Conservation (phyloP, 1,284 basidiomycete species). For the Trametes sp. region DNA sequence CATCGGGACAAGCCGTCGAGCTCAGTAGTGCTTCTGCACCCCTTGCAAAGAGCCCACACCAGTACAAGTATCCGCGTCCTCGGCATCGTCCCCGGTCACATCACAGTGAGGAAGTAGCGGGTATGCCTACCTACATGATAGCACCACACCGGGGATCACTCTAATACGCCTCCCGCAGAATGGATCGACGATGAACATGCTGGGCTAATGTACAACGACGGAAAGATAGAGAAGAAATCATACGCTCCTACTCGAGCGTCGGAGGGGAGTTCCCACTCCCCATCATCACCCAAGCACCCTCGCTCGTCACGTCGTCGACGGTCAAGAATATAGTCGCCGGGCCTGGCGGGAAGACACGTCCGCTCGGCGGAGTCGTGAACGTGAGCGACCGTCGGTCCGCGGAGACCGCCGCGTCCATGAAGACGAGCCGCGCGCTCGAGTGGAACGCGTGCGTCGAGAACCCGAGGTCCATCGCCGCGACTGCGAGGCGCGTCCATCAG, state of each 20-base stretch:
- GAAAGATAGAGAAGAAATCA: not conserved
- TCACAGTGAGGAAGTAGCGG: too few species aligned
- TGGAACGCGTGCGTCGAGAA: constrained; percentile 57
- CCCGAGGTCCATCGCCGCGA: constrained; percentile 56
- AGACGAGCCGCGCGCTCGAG: constrained; percentile 53
- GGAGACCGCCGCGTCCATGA: constrained; percentile 50
- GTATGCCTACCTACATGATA: too few species aligned
- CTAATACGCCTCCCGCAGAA: too few species aligned
- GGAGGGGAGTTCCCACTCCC: constrained; percentile 46
- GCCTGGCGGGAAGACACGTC: constrained; percentile 58
- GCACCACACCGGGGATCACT: too few species aligned
- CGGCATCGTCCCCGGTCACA: too few species aligned
- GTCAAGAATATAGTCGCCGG: constrained; percentile 55
- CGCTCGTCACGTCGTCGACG: constrained; percentile 57
- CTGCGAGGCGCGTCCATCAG: constrained; percentile 26
- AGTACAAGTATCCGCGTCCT: too few species aligned
- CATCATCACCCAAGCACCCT: constrained; percentile 53
- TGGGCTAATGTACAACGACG: not conserved
- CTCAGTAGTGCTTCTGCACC: too few species aligned
- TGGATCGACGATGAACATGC: too few species aligned
- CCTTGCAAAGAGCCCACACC: too few species aligned
- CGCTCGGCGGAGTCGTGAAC: constrained; percentile 52
- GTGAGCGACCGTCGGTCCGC: constrained; percentile 47
- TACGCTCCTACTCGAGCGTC: constrained; percentile 18
- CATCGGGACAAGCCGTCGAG: too few species aligned